Conservation (phyloP, 2,329 filamentous ascomycete species). For the Verticillium nubilum region DNA sequence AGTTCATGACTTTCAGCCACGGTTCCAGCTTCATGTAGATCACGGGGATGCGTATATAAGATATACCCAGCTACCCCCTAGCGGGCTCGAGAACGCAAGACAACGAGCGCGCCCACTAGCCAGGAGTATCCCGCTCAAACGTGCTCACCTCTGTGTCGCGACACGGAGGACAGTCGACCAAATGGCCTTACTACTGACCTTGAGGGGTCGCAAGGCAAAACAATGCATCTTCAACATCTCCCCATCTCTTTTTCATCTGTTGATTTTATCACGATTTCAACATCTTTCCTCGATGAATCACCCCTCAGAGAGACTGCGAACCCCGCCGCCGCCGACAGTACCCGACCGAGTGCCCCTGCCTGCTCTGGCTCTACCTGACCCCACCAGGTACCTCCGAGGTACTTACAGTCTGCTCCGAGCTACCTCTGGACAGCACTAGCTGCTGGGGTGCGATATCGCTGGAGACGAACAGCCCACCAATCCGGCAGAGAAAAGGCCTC, state of each 20-base stretch:
- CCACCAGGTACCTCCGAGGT: not conserved
- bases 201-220: not conserved
- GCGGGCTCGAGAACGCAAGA: not conserved
- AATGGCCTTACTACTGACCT: not conserved
- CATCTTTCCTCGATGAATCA: not conserved
- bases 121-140: conserved; percentile 3
- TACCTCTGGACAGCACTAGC: not conserved
- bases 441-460: conserved; percentile 2
- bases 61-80: not conserved
- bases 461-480: conserved; percentile 1
- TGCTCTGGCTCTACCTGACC: not conserved
- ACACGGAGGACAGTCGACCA: not conserved
- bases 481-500: conserved; percentile 2
- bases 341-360: not conserved
- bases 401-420: not conserved
- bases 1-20: no score
- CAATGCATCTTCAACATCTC: conserved; percentile 2
- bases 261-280: not conserved
- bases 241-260: conserved; percentile 1
- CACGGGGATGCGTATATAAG: no score
- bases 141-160: conserved; percentile 1
- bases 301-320: conserved; percentile 5
- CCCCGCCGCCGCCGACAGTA: conserved; percentile 7
- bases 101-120: not conserved
- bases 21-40: no score